A percentile compares a stretch with the other conserved stretches of the same genome.
Evolutionary conservation across 164 flowering plant species (phyloP).

Genomic region (Vitis riparia): DNA sequence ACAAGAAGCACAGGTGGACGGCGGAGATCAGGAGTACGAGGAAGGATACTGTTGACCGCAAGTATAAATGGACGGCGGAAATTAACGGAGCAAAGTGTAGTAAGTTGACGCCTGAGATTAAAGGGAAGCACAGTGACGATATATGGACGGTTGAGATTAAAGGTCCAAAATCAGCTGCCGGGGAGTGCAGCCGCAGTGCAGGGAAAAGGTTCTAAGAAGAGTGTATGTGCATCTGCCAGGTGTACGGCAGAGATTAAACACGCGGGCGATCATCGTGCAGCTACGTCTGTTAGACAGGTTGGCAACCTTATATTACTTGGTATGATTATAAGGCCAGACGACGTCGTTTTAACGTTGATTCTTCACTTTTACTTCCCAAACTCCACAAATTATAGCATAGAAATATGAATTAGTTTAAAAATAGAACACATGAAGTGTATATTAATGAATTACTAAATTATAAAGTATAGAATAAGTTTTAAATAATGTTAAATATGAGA

Average conservation of each 20-base stretch:
- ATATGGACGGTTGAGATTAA: not conserved
- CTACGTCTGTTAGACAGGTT: not conserved
- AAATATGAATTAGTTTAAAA: too few relatives aligned
- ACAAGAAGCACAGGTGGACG: too few relatives aligned
- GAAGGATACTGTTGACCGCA: not conserved
- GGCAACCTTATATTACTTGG: not conserved
- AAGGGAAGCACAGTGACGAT: not conserved
- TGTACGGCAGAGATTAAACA: not conserved
- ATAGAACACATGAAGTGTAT: too few relatives aligned
- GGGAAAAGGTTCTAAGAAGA: too few relatives aligned
- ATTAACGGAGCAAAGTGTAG: not conserved
- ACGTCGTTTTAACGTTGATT: too few relatives aligned
- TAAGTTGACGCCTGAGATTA: not conserved
- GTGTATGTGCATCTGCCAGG: not conserved
- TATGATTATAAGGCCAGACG: too few relatives aligned
- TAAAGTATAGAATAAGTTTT: too few relatives aligned
- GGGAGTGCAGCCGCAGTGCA: not conserved
- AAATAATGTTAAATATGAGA: too few relatives aligned
- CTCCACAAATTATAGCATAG: too few relatives aligned
- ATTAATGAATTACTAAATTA: too few relatives aligned
- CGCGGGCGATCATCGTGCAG: not conserved
- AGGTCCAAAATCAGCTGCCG: not conserved
- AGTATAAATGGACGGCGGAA: not conserved
- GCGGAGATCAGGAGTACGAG: not conserved
- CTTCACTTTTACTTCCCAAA: too few relatives aligned